Base-by-base conservation (phyloP, 2,329 filamentous ascomycete genomes). In the Blastomyces parvus region DNA sequence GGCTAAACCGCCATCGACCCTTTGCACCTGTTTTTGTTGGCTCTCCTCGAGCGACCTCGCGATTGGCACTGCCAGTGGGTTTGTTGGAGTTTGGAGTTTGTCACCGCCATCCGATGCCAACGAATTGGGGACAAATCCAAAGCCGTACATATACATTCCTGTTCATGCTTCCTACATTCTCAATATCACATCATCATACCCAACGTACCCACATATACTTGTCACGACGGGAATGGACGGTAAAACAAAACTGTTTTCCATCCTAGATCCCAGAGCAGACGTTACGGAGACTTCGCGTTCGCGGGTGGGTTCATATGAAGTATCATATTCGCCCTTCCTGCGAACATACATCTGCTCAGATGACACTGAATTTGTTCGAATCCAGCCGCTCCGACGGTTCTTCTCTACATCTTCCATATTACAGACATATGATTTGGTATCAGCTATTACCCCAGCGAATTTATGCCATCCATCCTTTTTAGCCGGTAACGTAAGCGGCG, bases 1-100 rank as follows among this genome's bases (percentile, higher is more conserved):
- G 63, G 74, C 79, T 5, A 76, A 73, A 25, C 78, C 82, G 3
- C 78, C 81, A n/a, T 70, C 70, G 22, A 82, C 82, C 2, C 70
- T 87, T 3, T 85, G 80, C 66, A 84, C 83, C 9, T 81, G 78
- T 64, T 66, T 87, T 14, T 73, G 80, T 22, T 87, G 84, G 83
- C 72, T 86, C 17, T 84, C 82, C 13, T 76, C 79, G 2, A 80
- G 75, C 17, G 79, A 83, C 48, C 73, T 88, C 61, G 80, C 80
- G 2, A 81, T 81, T 25, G 82, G 81, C 38, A 83, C 80, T 61
- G 80, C 84, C 8, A 81, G 84, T 66, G 85, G 85, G 2, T 82
- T 77, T 62, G 73, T 86, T 3, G 81, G 79, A 4, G 72, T 86
- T 30, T 87, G 81, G 78, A 81, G 77, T 65, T 73, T 79, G 63